These are phyloP conservation scores for Taphrina wiesneri DNA, from an alignment of 1,139 yeast genomes.

Conservation along the genomic window DNA sequence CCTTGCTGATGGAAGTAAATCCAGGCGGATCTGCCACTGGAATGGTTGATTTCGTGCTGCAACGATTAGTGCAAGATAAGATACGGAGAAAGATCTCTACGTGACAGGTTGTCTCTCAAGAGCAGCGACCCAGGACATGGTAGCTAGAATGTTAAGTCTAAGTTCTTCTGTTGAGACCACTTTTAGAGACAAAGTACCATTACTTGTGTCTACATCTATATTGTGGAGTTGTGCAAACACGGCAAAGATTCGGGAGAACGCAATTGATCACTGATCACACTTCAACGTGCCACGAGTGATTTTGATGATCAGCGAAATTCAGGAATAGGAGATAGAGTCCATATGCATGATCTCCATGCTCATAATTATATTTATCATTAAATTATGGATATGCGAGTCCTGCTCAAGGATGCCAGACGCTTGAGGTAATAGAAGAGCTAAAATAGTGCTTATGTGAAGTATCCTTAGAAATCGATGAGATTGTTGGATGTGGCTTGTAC, in stretches of 20 bases:
- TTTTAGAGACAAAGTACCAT: not conserved
- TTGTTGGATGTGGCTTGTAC: constrained; percentile 1
- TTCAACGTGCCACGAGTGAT: too few relatives aligned
- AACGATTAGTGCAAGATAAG: not conserved
- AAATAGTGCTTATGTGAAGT: not conserved
- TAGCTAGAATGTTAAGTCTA: not conserved
- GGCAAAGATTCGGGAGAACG: not conserved
- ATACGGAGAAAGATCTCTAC: not conserved
- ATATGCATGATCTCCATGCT: not conserved
- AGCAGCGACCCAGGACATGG: constrained; percentile 20
- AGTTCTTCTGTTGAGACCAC: not conserved
- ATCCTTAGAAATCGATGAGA: constrained; percentile 16
- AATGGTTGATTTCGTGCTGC: constrained; percentile 6
- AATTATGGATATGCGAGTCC: not conserved
- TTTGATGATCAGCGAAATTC: not conserved
- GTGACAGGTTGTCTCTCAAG: constrained; percentile 1
- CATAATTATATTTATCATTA: not conserved
- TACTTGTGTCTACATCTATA: not conserved
- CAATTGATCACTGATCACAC: not conserved
- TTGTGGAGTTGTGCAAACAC: not conserved
- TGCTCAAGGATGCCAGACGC: not conserved
- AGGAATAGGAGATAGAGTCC: too few relatives aligned
- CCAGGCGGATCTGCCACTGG: constrained; percentile 32
- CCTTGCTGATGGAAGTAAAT: not conserved
- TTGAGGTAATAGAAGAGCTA: not conserved